A percentile compares a stretch with the other conserved stretches of the same genome.
Evolutionary conservation across 495 filamentous ascomycete genomes (phyloP).

Genomic region (Pyrenula aspistea): DNA sequence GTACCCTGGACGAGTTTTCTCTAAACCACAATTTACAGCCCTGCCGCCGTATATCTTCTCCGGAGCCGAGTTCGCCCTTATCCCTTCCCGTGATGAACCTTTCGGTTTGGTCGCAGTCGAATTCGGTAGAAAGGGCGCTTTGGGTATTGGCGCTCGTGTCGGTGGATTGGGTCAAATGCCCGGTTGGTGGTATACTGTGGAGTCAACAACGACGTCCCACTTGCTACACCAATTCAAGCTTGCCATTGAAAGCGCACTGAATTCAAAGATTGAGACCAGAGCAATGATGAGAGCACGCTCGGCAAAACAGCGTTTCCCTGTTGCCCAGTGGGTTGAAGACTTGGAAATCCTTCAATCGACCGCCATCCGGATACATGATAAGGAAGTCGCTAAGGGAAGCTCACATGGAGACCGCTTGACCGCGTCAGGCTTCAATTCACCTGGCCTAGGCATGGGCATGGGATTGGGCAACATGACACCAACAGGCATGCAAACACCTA

Average conservation of each 20-base stretch:
- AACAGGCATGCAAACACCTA: conserved; percentile 24
- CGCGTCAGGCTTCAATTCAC: conserved; percentile 25
- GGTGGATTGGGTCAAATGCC: conserved; percentile 51
- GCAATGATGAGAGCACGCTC: conserved; percentile 64
- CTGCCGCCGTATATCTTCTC: conserved; percentile 67
- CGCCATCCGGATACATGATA: conserved; percentile 35
- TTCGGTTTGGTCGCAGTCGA: conserved; percentile 76
- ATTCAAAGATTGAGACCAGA: conserved; percentile 42
- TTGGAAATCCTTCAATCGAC: conserved; percentile 49
- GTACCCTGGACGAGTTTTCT: conserved; percentile 67
- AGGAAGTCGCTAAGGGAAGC: conserved; percentile 20
- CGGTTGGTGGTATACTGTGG: conserved; percentile 55
- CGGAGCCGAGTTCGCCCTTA: conserved; percentile 68
- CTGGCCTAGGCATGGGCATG: conserved; percentile 23
- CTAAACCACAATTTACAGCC: conserved; percentile 65
- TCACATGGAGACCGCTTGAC: conserved; percentile 16
- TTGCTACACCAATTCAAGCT: conserved; percentile 60
- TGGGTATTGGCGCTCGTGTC: conserved; percentile 61
- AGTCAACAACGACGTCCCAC: conserved; percentile 59
- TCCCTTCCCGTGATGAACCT: conserved; percentile 69
- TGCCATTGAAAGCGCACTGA: conserved; percentile 54
- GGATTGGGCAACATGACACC: conserved; percentile 30
- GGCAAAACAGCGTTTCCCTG: conserved; percentile 68
- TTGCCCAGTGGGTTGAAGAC: conserved; percentile 54
- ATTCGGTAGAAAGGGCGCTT: conserved; percentile 65